These are phyloP conservation scores for Starmera quercuum DNA, from an alignment of 805 yeast species.

Conservation along the genomic window DNA sequence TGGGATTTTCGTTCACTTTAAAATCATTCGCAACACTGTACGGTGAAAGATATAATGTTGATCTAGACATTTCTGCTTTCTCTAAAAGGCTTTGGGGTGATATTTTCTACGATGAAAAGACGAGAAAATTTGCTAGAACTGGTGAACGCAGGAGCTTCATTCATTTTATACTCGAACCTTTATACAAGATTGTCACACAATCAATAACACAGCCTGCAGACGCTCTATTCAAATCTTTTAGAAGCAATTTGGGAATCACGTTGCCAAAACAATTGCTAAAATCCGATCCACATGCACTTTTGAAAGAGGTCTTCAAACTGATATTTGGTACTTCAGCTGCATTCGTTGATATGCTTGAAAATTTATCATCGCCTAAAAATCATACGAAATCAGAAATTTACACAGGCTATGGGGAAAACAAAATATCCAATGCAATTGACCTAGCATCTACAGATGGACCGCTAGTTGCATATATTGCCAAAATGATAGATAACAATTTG, in stretches of 20 bases:
- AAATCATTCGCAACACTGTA: slow-evolving; percentile 53
- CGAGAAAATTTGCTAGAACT: slow-evolving; percentile 35
- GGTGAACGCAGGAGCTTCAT: slow-evolving; percentile 21
- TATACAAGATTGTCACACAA: slow-evolving; percentile 66
- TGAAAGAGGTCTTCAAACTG: slow-evolving; percentile 43
- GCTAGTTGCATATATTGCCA: slow-evolving; percentile 46
- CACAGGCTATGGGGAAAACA: slow-evolving; percentile 21
- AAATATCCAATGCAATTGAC: slow-evolving; percentile 11
- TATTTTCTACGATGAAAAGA: slow-evolving; percentile 36
- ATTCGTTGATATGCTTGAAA: slow-evolving; percentile 42
- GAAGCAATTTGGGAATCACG: slow-evolving; percentile 37
- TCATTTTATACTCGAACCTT: slow-evolving; percentile 72
- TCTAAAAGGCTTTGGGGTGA: slow-evolving; percentile 72
- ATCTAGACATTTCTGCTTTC: slow-evolving; percentile 32
- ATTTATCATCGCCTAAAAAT: slow-evolving; percentile 30
- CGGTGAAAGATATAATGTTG: slow-evolving; percentile 23
- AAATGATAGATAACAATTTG: slow-evolving; percentile 46
- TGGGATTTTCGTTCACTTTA: slow-evolving; percentile 60
- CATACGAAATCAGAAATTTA: slow-evolving; percentile 19
- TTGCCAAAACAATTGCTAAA: slow-evolving; percentile 32
- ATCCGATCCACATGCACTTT: slow-evolving; percentile 51
- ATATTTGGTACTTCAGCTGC: slow-evolving; percentile 49
- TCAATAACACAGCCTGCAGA: slow-evolving; percentile 45
- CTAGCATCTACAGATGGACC: slow-evolving; percentile 33
- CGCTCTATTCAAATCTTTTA: slow-evolving; percentile 36